These are phyloP conservation scores for Solanum hybrid DNA, from an alignment of 305 asterid species.

Conservation along the genomic window DNA sequence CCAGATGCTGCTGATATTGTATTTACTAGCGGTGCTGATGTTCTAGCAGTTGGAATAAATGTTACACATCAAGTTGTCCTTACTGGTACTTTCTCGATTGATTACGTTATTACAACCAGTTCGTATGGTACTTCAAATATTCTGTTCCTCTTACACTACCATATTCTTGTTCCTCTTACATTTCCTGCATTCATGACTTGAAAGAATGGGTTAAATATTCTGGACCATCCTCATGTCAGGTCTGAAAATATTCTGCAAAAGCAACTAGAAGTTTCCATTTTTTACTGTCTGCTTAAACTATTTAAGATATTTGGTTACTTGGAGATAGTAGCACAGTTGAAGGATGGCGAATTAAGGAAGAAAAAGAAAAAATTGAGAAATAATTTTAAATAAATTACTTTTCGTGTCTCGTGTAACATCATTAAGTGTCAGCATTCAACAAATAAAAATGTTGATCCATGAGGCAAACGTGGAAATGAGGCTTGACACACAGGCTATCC, in stretches of 20 bases:
- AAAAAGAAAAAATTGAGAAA: neutral
- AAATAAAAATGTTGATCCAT: neutral
- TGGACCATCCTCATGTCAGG: neutral
- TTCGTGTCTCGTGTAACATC: neutral
- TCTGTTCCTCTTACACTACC: neutral
- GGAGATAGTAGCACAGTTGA: neutral
- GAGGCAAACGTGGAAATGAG: neutral
- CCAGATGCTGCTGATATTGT: conserved; percentile 98
- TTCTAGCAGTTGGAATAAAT: conserved; percentile 82
- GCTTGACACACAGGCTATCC: neutral
- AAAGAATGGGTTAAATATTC: neutral
- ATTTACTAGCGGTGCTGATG: conserved; percentile 93
- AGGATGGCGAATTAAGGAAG: neutral
- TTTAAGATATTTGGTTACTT: neutral
- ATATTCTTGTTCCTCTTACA: neutral
- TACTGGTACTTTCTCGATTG: conserved; percentile 37
- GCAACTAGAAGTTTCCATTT: neutral
- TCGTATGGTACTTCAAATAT: neutral
- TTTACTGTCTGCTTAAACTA: neutral
- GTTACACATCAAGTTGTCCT: conserved; percentile 90
- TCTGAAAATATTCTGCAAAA: neutral
- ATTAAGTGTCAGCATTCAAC: neutral
- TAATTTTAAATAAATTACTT: neutral
- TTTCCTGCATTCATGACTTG: neutral
- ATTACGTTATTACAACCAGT: neutral